Percentiles rank a stretch among this genome's conserved stretches.
Conservation (phyloP, 2,329 filamentous ascomycete genomes). For the Incumbomyces delicatus region DNA sequence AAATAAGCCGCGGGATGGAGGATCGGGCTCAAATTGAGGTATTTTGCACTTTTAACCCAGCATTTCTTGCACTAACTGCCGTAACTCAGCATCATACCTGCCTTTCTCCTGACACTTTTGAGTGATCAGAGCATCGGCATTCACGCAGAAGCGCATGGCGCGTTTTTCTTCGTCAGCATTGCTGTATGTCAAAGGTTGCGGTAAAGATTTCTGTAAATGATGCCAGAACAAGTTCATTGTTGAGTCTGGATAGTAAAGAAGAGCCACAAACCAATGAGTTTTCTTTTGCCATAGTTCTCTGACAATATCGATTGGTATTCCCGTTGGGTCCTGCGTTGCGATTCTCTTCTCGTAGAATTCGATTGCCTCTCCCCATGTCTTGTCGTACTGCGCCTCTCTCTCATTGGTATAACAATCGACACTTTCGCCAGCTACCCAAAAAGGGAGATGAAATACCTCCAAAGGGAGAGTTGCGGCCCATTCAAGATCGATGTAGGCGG, state of each 20-base stretch:
- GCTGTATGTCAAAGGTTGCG: no score
- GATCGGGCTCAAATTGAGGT: no score
- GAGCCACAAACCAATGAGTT: constrained; percentile 22
- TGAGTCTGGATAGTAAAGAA: constrained; percentile 16
- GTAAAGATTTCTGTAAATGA: constrained; percentile 15
- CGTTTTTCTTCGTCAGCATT: no score
- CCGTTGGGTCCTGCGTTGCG: neutral
- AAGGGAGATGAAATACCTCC: constrained; percentile 17
- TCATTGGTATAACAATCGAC: constrained; percentile 5
- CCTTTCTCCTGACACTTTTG: no score
- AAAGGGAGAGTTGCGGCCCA: constrained; percentile 22
- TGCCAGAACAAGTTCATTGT: constrained; percentile 21
- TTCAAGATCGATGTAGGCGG: constrained; percentile 17
- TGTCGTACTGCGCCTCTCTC: constrained; percentile 5
- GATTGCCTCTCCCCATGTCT: constrained; percentile 16
- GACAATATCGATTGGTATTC: neutral
- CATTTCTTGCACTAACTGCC: no score
- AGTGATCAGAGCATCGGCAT: no score
- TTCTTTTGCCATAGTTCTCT: constrained; percentile 16
- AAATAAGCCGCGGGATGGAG: no score
- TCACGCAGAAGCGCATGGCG: no score
- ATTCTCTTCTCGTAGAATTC: constrained; percentile 19
- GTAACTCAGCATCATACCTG: no score
- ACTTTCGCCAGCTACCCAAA: constrained; percentile 19
- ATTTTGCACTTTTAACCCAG: no score